These are phyloP conservation scores for Asterella californica DNA, from an alignment of 225 moss, liverwort and hornwort genomes.

Conservation along the genomic window DNA sequence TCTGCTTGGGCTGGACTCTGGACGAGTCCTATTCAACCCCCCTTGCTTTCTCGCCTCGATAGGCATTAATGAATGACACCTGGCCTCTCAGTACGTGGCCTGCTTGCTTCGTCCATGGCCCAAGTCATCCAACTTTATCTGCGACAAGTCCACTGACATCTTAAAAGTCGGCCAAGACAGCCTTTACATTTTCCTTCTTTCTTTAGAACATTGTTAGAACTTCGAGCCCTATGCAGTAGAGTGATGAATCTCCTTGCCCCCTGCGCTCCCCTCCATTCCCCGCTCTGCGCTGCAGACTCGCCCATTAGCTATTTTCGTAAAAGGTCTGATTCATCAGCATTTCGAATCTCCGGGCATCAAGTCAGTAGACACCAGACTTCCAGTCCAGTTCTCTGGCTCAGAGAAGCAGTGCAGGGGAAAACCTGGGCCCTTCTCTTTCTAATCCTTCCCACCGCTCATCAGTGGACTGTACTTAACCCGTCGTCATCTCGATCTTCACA, in stretches of 20 bases:
- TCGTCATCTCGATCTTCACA: background rate
- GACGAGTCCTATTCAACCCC: background rate
- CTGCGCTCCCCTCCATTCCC: background rate
- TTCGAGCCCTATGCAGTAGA: background rate
- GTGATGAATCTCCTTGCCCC: slow-evolving; percentile 5
- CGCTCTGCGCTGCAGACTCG: background rate
- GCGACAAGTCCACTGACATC: slow-evolving; percentile 12
- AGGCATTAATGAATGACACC: slow-evolving; percentile 9
- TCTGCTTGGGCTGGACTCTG: background rate
- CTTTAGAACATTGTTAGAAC: slow-evolving; percentile 12
- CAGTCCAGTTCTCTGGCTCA: background rate
- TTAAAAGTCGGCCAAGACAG: slow-evolving; percentile 19
- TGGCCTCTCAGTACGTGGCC: slow-evolving; percentile 11
- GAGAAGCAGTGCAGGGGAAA: background rate
- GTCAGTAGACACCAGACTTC: background rate
- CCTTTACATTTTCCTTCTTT: slow-evolving; percentile 18
- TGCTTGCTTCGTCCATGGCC: slow-evolving; percentile 5
- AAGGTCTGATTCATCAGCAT: background rate
- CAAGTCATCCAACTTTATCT: slow-evolving; percentile 1
- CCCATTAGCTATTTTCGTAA: background rate
- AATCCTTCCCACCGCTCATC: background rate
- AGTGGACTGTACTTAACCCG: background rate
- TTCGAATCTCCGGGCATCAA: background rate
- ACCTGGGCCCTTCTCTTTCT: background rate
- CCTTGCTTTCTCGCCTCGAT: background rate